These are phyloP conservation scores for Xylariaceae sp. DNA, from an alignment of 2,329 filamentous ascomycete genomes.

Conservation along the genomic window DNA sequence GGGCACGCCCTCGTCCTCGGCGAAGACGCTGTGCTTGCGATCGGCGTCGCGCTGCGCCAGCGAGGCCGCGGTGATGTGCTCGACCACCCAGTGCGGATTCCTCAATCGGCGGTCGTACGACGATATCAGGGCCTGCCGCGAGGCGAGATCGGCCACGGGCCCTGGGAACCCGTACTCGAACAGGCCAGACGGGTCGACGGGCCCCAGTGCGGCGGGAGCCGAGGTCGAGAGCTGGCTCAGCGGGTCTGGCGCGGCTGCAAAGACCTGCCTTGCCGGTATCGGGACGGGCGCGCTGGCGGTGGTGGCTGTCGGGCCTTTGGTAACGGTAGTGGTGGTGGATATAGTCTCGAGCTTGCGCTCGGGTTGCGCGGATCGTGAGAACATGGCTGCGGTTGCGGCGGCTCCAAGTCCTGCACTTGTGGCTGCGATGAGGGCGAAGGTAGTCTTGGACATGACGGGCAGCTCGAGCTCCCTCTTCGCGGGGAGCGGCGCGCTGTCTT, in stretches of 20 bases:
- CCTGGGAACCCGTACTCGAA: conserved; percentile 90
- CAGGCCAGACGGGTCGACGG: conserved; percentile 67
- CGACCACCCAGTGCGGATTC: conserved; percentile 91
- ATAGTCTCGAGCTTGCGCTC: conserved; percentile 34
- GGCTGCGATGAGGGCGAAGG: conserved; percentile 66
- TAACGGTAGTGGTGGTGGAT: conserved; percentile 28
- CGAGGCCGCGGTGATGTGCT: conserved; percentile 91
- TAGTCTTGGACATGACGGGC: conserved; percentile 67
- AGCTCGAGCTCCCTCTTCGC: conserved; percentile 7
- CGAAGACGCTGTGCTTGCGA: conserved; percentile 73
- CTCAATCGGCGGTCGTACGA: conserved; percentile 83
- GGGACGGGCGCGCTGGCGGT: conserved; percentile 28
- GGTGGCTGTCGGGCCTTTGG: conserved; percentile 26
- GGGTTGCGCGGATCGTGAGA: conserved; percentile 42
- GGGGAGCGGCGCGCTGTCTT: conserved; percentile 8
- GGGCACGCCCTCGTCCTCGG: conserved; percentile 74
- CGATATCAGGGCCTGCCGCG: conserved; percentile 69
- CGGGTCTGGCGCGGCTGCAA: no score
- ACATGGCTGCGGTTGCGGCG: conserved; percentile 63
- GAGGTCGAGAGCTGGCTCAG: conserved; percentile 22
- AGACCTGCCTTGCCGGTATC: conserved; percentile 53
- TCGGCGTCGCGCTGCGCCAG: conserved; percentile 69
- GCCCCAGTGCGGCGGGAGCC: conserved; percentile 29
- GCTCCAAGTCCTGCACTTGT: conserved; percentile 71
- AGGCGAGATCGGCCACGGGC: conserved; percentile 74